phyloP scores from a whole-genome alignment of 805 yeast species.

The Hemisphaericaspora nanyangensis region DNA sequence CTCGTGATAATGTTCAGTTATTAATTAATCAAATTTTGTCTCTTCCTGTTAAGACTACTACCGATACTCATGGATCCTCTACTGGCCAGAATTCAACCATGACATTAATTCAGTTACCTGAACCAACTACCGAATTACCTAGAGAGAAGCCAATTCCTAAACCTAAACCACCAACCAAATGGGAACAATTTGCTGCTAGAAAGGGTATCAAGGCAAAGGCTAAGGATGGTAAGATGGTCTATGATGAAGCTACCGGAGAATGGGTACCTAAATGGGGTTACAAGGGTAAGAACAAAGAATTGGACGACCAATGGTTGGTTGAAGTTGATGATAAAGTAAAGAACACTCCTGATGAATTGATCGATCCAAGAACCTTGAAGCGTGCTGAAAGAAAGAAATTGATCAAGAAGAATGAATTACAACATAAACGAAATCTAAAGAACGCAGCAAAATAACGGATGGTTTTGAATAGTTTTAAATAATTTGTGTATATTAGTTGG shows the following conservation, averaged over 20 bases:
- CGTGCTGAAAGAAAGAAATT: conserved; percentile 83
- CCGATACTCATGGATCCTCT: conserved; percentile 59
- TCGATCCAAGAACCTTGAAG: conserved; percentile 81
- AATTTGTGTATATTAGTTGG: conserved; percentile 1
- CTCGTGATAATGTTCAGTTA: conserved; percentile 92
- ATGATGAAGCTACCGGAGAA: conserved; percentile 82
- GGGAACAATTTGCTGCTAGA: conserved; percentile 95
- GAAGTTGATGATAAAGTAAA: conserved; percentile 80
- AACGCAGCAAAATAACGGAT: conserved; percentile 16
- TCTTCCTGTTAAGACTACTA: conserved; percentile 82
- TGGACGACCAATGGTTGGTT: conserved; percentile 92
- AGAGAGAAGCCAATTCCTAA: conserved; percentile 96
- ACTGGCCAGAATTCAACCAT: conserved; percentile 68
- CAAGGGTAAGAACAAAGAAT: conserved; percentile 83
- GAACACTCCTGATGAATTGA: conserved; percentile 50
- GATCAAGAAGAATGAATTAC: conserved; percentile 78
- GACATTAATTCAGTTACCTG: conserved; percentile 83
- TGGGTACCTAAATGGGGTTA: conserved; percentile 99
- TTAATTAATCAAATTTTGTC: conserved; percentile 87
- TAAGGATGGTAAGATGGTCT: conserved; percentile 84
- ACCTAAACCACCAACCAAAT: conserved; percentile 85
- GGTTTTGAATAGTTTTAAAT: neutral
- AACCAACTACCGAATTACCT: conserved; percentile 76
- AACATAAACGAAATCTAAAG: conserved; percentile 76
- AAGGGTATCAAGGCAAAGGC: conserved; percentile 92